Percentiles rank a stretch among this genome's conserved stretches.
Evolutionary conservation across 78 protist genomes (phyloP).

Genomic region (Neovahlkampfia damariscottae): DNA sequence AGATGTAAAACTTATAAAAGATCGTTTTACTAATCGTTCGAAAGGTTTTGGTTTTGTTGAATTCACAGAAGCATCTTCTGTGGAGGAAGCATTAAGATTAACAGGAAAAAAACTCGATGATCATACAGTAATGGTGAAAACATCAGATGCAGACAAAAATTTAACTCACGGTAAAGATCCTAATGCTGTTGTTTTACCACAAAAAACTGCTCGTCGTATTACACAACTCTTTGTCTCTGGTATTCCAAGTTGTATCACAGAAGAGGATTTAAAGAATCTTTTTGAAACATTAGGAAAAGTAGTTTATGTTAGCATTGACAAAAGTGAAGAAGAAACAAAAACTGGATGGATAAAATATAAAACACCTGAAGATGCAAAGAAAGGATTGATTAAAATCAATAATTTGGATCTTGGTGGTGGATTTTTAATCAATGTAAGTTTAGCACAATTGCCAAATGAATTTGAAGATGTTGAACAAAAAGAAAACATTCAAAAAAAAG

Average conservation of each 20-base stretch:
- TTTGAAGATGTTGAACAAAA: constrained; percentile 24
- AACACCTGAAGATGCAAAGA: constrained; percentile 27
- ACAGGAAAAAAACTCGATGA: constrained; percentile 12
- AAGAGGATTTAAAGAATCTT: constrained; percentile 24
- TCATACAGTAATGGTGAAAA: constrained; percentile 17
- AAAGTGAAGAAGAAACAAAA: not conserved
- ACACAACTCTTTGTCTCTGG: constrained; percentile 14
- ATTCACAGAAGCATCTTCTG: constrained; percentile 15
- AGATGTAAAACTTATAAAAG: constrained; percentile 24
- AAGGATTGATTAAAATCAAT: constrained; percentile 23
- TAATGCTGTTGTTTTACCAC: constrained; percentile 4
- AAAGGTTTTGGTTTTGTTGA: constrained; percentile 44
- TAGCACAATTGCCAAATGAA: constrained; percentile 16
- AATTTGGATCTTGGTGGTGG: too few relatives aligned
- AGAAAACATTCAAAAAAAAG: not conserved
- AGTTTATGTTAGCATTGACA: constrained; percentile 2
- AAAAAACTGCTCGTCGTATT: not conserved
- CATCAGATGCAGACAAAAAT: constrained; percentile 26
- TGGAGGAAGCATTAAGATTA: constrained; percentile 14
- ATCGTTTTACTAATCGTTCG: constrained; percentile 26
- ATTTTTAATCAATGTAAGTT: too few relatives aligned
- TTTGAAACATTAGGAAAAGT: constrained; percentile 24
- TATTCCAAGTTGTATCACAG: constrained; percentile 2
- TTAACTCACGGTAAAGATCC: not conserved
- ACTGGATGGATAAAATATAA: constrained; percentile 9